Evolutionary conservation across 2,329 filamentous ascomycete genomes (phyloP).

Genomic region (Penicillium nordicum): DNA sequence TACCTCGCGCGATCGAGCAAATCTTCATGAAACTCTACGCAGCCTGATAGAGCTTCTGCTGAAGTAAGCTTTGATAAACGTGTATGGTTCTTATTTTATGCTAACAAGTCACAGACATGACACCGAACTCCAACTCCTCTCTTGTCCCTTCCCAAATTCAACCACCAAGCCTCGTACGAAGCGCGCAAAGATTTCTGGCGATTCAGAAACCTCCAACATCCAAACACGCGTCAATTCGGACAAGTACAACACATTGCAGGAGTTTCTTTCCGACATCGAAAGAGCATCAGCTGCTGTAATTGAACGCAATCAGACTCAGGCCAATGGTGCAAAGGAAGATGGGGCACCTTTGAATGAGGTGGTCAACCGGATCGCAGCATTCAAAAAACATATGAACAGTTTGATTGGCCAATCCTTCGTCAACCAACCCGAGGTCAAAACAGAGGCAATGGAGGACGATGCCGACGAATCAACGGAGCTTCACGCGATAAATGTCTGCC

Average conservation of each 20-base stretch:
- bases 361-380: conserved; percentile 50
- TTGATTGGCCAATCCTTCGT: conserved; percentile 62
- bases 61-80: conserved; percentile 26
- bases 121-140: conserved; percentile 43
- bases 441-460: conserved; percentile 35
- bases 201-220: conserved; percentile 36
- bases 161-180: conserved; percentile 42
- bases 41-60: conserved; percentile 34
- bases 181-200: conserved; percentile 40
- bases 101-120: conserved; percentile 39
- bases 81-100: neutral
- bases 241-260: conserved; percentile 41
- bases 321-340: conserved; percentile 26
- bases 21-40: conserved; percentile 36
- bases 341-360: conserved; percentile 34
- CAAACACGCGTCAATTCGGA: conserved; percentile 38
- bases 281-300: conserved; percentile 37
- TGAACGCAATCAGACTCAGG: conserved; percentile 34
- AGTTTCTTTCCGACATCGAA: conserved; percentile 44
- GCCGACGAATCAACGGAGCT: conserved; percentile 30
- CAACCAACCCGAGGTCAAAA: conserved; percentile 35
- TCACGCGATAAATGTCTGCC: conserved; percentile 40
- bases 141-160: conserved; percentile 37
- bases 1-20: conserved; percentile 28
- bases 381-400: conserved; percentile 61